Evolutionary conservation across 345 rosid genomes (phyloP).

Genomic region (Gynandropsis gynandra): DNA sequence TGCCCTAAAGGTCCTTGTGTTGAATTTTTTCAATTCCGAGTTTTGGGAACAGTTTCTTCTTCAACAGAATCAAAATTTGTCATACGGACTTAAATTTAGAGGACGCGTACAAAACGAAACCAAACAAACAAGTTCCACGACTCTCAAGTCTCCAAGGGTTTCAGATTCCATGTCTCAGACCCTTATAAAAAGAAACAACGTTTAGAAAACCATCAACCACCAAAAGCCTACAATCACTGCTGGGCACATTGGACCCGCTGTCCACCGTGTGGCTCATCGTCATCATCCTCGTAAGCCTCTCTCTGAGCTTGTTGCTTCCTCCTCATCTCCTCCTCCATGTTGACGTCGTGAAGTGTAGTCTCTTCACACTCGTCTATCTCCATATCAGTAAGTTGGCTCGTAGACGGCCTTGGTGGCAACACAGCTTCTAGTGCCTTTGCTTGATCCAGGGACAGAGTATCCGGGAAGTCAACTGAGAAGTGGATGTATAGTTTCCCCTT

Average conservation of each 20-base stretch:
- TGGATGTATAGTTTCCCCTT: conserved; percentile 87
- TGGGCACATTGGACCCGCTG: conserved; percentile 73
- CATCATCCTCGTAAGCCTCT: conserved; percentile 57
- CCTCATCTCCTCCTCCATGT: conserved; percentile 79
- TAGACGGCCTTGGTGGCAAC: conserved; percentile 41
- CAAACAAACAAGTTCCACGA: no score
- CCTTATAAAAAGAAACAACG: no score
- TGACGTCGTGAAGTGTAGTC: conserved; percentile 73
- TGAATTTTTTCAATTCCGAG: no score
- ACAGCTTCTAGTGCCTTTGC: conserved; percentile 58
- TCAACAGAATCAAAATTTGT: no score
- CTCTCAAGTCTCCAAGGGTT: no score
- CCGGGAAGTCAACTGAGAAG: conserved; percentile 85
- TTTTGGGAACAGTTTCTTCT: no score
- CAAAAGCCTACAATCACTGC: conserved; percentile 37
- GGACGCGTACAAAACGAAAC: no score
- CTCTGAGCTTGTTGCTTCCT: conserved; percentile 51
- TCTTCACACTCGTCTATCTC: conserved; percentile 90
- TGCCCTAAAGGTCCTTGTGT: no score
- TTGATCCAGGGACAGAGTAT: conserved; percentile 59
- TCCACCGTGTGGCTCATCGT: conserved; percentile 39
- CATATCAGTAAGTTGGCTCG: conserved; percentile 54
- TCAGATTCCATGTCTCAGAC: no score
- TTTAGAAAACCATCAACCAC: conserved; percentile 7
- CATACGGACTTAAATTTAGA: no score